Evolutionary conservation across 257 asterid species (phyloP).

Genomic region (Solanum sparsipilum): DNA sequence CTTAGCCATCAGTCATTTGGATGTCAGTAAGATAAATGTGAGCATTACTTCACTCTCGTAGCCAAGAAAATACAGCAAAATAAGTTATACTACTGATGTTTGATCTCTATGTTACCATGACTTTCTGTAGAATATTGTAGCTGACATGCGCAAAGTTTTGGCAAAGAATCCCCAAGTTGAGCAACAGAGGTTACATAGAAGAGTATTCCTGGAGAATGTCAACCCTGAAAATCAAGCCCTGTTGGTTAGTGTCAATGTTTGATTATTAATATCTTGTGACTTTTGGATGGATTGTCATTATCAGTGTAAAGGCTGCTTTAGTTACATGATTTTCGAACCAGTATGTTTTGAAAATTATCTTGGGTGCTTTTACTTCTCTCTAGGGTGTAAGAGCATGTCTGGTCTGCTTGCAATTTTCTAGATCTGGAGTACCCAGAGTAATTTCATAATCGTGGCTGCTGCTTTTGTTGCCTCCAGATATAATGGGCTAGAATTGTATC

Average conservation of each 20-base stretch:
- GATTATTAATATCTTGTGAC: conserved; percentile 2
- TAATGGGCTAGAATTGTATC: not conserved
- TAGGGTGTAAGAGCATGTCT: not conserved
- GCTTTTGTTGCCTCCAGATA: not conserved
- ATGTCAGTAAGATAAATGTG: conserved; percentile 83
- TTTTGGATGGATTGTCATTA: not conserved
- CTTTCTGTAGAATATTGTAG: conserved; percentile 62
- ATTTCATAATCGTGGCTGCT: not conserved
- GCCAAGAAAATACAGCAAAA: not conserved
- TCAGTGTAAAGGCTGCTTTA: not conserved
- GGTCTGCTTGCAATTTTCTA: not conserved
- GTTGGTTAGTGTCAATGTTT: conserved; percentile 44
- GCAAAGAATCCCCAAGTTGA: conserved; percentile 93
- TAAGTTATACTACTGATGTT: not conserved
- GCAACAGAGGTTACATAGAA: conserved; percentile 84
- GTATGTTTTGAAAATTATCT: not conserved
- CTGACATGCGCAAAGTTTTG: conserved; percentile 94
- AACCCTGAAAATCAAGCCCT: conserved; percentile 88
- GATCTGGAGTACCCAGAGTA: not conserved
- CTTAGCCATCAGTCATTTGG: conserved; percentile 79
- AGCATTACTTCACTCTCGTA: conserved; percentile 8
- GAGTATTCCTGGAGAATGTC: conserved; percentile 75
- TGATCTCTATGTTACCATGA: not conserved
- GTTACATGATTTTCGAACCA: not conserved
- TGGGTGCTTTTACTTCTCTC: not conserved